Base-by-base conservation (phyloP, 768 basidiomycete genomes). In the Russula sp. region DNA sequence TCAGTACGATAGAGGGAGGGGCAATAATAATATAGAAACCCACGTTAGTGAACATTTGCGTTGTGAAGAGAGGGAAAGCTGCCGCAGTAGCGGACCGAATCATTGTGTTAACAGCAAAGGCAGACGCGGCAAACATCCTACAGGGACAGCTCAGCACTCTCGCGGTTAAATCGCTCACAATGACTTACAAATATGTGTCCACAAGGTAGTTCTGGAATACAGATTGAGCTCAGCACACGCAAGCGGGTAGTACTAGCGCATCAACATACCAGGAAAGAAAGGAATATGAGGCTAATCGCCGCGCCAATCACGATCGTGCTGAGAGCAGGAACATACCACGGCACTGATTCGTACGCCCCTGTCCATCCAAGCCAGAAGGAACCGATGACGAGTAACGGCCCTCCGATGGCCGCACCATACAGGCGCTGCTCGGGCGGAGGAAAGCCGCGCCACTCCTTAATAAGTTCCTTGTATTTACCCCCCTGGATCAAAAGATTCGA, bases 11-110 rank as follows among this genome's bases (percentile, higher is more conserved):
- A 43, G 25, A 38, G 4, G 8, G 25, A 29, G 25, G 25, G 25
- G 25, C 25, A 3, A 53, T 22, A 59, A 14, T 49, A 42, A 11
- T 65, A 61, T 83, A 20, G 5, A 39, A 32, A 55, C 59, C 5
- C 18, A 60, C 59, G 5, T 76, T 77, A 3, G 70, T 69, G 74
- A 85, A 87, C 82, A 84, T 83, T 69, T 86, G 82, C 7, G 77
- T 76, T 0, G 83, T 85, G 71, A 87, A 90, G 1, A 88, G 74
- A 18, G 85, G 85, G 73, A 86, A 86, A 0, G 81, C 77, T 0
- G 84, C 81, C 1, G 79, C 84, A 16, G 81, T 74, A 1, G 78
- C 76, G 0, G 83, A 84, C 8, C 85, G 81, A 56, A 82, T 68
- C 60, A 86, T 75, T 1, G 81, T 83, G 69, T 83, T 85, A 9